Base-by-base conservation (phyloP, 2,329 filamentous ascomycete species). In the Colletotrichum plurivorum region DNA sequence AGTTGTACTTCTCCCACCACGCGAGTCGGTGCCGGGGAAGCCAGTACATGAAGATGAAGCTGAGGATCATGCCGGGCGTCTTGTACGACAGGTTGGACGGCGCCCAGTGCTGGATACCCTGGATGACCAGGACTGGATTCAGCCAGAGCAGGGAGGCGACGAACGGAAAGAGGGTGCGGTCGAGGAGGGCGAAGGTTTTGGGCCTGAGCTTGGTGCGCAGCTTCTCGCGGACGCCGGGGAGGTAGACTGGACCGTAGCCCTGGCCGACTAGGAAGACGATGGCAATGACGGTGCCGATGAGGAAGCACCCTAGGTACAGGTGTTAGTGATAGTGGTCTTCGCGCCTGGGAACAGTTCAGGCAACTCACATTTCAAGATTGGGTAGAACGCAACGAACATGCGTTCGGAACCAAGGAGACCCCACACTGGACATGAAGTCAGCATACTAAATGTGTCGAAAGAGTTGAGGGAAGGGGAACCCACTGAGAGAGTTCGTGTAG, bases 1-100 rank as follows among this genome's bases (percentile, higher is more conserved):
- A 85, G 73, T 84, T 84, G 75, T 84, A 85, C 77, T 84, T 81
- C 53, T 81, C 77, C 81, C 81, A 84, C 81, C 81, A 84, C 1
- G 81, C 81, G 55, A 81, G 71, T 13, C 76, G 74, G 62, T 79
- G 77, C 15, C 79, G 73, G 1, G 79, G 79, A 2, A 85, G 72
- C 74, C 78, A 81, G 73, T 81, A 81, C 82, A 83, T 83, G 76
- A 84, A 84, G 63, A 83, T 71, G 59, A 77, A 81, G 1, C 76
- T 77, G 43, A 84, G 71, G 16, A 82, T 78, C 67, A 84, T 77
- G 25, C 81, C 81, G 0, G 80, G 80, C 18, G 81, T 83, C 73
- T 81, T 82, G 76, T 83, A 84, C 13, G 79, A 77, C 72, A 83
- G 43, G 70, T 84, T 83, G 27, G 77, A 80, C 2, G 80, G 80